Base-by-base conservation (phyloP, 1,284 basidiomycete genomes). In the Cutaneotrichosporon cavernicola region DNA sequence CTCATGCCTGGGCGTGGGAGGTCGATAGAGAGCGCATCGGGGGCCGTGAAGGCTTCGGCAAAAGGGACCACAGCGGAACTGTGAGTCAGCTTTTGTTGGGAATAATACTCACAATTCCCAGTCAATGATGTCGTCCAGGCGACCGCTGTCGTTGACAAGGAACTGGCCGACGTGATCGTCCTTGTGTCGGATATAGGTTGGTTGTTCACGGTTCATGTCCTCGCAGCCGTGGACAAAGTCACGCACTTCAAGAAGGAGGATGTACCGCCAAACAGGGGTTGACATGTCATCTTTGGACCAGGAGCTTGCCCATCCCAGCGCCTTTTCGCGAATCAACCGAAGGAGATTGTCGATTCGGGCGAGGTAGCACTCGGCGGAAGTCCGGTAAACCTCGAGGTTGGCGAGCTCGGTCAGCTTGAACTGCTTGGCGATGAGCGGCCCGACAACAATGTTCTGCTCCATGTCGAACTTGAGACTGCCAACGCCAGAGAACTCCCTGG, bases 61-160 rank as follows among this genome's bases (percentile, higher is more conserved):
- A 47, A n/a, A 7, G 46, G 46, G 8, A 47, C 10, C 13, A n/a
- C 21, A n/a, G 46, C 46, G 46, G 46, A n/a, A 16, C 46, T 26
- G 30, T 26, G 16, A 5, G 26, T 38, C 8, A 56, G 34, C 16
- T 13, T 34, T 14, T 0, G 18, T 4, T 1, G 13, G 3, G n/a
- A 10, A 22, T 21, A 7, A 6, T 22, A 26, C 55, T 56, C 55
- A 56, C 55, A 56, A 38, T 22, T 51, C 50, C 50, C 50, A 51
- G 50, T 51, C 50, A 16, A 51, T 56, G 36, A 56, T 21, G 5
- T 14, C 34, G 13, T n/a, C 10, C 14, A 56, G 34, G 5, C 36
- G n/a, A 13, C 55, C 55, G 7, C 40, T 34, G 8, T 5, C 8
- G 18, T 26, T 22, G 13, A 21, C 21, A 9, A 56, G 38, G 22